Evolutionary conservation across 257 asterid species (phyloP), one percentile per base, ranked within the genome.

Genomic region (Dorcoceras hygrometricum): DNA sequence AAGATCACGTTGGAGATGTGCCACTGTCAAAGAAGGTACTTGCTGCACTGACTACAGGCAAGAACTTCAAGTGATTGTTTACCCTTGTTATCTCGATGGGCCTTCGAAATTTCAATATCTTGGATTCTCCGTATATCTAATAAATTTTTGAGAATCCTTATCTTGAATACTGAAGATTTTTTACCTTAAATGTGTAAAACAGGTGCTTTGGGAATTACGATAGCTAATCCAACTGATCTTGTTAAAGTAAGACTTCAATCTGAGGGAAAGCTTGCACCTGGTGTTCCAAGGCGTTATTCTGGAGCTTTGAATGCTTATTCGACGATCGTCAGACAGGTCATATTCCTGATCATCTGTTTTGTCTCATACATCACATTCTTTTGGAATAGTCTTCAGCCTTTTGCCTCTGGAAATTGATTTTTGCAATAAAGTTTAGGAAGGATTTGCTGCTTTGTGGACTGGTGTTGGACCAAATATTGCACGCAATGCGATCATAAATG

Each of bases 171-270:
- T 46, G 56, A 62, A 54, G 20, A 27, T 20, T 16, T 29, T 56
- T 64, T 28, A n/a, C 32, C 6, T 58, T 62, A 54, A 63, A 31
- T 62, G 43, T 81, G 32, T 81, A 56, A 68, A 60, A 72, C 82
- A 94, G 99, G 97, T 29, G 97, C 95, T 19, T 3, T 90, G 56
- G 99, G 79, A 6, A 94, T 94, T 56, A 54, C 79, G 6, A 36
- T 94, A 25, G 99, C 99, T 78, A 94, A 90, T 80, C 99, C 99
- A 59, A 94, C 99, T 6, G 99, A 94, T 81, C 97, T 94, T 50
- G 99, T 94, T 25, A 94, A 94, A 81, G 99, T 94, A 60, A 77
- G 99, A 62, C 96, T 94, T 76, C 99, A 94, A 79, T 86, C 97
- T 57, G 99, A 94, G 79, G 99, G 99, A 25, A 94, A 88, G 73